A percentile compares a stretch with the other conserved stretches of the same genome.
Evolutionary conservation across 768 basidiomycete species (phyloP).

Genomic region (Naematelia encephala): DNA sequence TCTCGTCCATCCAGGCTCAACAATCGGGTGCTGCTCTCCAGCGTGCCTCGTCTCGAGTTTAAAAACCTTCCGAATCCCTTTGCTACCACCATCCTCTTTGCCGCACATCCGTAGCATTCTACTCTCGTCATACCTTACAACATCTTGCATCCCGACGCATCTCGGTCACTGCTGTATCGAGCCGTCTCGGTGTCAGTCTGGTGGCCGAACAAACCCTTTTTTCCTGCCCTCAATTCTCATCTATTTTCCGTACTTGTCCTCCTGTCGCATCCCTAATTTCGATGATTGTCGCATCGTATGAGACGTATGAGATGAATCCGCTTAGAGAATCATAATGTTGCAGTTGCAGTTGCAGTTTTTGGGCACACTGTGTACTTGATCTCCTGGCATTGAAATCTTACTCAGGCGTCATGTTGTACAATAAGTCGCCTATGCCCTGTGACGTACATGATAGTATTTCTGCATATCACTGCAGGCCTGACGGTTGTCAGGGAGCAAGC

Average conservation of each 20-base stretch:
- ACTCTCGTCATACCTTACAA: background rate
- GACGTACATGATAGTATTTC: background rate
- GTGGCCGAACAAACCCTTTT: background rate
- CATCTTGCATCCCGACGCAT: background rate
- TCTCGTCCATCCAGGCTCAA: slow-evolving; percentile 49
- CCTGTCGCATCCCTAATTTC: slow-evolving; percentile 5
- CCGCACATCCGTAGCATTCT: slow-evolving; percentile 7
- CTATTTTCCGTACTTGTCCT: background rate
- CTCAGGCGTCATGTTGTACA: no score
- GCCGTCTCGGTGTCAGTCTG: no score
- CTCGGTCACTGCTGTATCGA: no score
- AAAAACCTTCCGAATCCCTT: background rate
- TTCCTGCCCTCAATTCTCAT: no score
- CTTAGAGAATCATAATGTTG: background rate
- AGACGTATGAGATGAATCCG: background rate
- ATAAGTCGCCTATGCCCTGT: no score
- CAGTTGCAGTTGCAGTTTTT: background rate
- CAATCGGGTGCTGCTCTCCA: slow-evolving; percentile 50
- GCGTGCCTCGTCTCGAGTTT: slow-evolving; percentile 35
- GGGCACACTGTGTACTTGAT: no score
- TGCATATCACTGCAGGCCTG: background rate
- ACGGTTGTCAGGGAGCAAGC: background rate
- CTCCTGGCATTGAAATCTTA: no score
- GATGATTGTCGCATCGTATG: background rate
- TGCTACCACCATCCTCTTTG: slow-evolving; percentile 3